These are phyloP conservation scores for Decorospora gaudefroyi DNA, from an alignment of 2,329 filamentous ascomycete genomes.

Conservation along the genomic window DNA sequence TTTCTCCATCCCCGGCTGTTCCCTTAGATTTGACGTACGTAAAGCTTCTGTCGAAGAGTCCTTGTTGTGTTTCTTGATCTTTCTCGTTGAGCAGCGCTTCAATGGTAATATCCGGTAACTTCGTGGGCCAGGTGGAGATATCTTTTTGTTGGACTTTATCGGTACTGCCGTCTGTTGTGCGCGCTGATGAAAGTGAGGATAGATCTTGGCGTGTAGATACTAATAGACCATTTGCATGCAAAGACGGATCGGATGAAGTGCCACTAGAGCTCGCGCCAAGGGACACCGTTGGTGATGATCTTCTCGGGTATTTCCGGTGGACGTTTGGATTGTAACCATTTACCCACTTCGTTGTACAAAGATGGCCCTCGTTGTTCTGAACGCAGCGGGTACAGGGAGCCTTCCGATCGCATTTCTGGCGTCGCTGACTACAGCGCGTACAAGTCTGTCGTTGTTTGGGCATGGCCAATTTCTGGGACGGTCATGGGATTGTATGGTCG, in stretches of 20 bases:
- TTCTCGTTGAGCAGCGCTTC: constrained; percentile 30
- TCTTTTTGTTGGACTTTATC: constrained; percentile 10
- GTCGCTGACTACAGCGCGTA: constrained; percentile 33
- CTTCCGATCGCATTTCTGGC: constrained; percentile 44
- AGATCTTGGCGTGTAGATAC: not conserved
- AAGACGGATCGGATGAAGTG: constrained; percentile 8
- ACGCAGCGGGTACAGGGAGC: constrained; percentile 34
- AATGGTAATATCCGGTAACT: constrained; percentile 34
- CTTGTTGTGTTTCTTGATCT: constrained; percentile 21
- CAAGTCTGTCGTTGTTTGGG: constrained; percentile 42
- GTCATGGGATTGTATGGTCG: too few relatives aligned
- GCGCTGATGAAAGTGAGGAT: not conserved
- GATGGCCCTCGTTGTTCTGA: constrained; percentile 38
- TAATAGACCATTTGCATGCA: constrained; percentile 3
- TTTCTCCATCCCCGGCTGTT: constrained; percentile 8
- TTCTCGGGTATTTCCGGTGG: constrained; percentile 36
- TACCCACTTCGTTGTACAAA: constrained; percentile 42
- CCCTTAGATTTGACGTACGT: constrained; percentile 20
- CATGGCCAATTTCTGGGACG: constrained; percentile 20
- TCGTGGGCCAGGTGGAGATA: constrained; percentile 19
- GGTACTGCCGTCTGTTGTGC: not conserved
- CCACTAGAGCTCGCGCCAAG: constrained; percentile 15
- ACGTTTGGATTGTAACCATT: constrained; percentile 41
- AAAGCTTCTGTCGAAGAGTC: constrained; percentile 23
- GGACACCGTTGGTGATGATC: constrained; percentile 5